phyloP scores from a whole-genome alignment of 1,139 yeast species.

The Yamadazyma oceani region DNA sequence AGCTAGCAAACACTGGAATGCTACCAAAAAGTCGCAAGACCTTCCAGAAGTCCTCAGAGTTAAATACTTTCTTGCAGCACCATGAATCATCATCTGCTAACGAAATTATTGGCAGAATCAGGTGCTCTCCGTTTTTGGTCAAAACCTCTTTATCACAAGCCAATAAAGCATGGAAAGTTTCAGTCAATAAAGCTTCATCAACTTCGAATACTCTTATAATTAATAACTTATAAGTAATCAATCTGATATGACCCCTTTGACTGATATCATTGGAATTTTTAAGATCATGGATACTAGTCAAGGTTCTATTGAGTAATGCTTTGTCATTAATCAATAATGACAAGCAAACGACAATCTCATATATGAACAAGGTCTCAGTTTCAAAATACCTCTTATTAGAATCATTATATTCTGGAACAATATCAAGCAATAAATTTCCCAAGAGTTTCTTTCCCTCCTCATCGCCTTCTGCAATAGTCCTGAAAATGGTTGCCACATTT shows the following conservation, averaged over 20 bases:
- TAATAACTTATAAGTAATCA: conserved; percentile 42
- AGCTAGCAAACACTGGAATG: conserved; percentile 48
- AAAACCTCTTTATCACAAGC: conserved; percentile 39
- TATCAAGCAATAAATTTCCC: conserved; percentile 24
- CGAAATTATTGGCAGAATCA: conserved; percentile 55
- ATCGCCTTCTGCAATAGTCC: conserved; percentile 37
- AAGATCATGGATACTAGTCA: conserved; percentile 22
- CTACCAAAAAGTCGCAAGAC: conserved; percentile 59
- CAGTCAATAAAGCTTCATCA: conserved; percentile 13
- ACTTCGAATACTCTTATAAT: conserved; percentile 35
- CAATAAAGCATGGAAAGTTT: conserved; percentile 24
- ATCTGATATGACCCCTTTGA: conserved; percentile 31
- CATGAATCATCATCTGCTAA: conserved; percentile 51
- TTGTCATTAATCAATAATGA: conserved; percentile 44
- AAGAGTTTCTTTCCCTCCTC: conserved; percentile 23
- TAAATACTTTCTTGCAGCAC: conserved; percentile 39
- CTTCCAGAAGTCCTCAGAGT: conserved; percentile 62
- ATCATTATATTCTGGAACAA: conserved; percentile 32
- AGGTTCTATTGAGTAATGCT: conserved; percentile 25
- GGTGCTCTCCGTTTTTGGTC: conserved; percentile 47
- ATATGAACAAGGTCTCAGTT: conserved; percentile 53
- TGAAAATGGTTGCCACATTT: conserved; percentile 52
- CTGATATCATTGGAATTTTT: conserved; percentile 22
- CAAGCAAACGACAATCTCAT: conserved; percentile 56
- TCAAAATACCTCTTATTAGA: conserved; percentile 49